phyloP scores from a whole-genome alignment of 805 yeast genomes.

The Maudiozyma serrabonitensis region DNA sequence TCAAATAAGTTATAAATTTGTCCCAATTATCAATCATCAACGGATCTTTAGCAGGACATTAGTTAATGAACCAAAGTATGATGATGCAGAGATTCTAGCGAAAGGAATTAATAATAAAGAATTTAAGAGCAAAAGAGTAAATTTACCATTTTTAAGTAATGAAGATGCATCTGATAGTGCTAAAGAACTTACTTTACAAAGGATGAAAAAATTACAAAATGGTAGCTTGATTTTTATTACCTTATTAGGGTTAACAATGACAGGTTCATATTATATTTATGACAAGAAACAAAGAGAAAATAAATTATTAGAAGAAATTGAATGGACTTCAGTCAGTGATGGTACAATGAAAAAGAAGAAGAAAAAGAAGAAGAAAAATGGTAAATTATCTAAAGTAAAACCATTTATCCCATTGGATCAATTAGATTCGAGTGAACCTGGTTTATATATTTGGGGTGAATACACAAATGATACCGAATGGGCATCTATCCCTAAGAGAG shows the following conservation, averaged over 20 bases:
- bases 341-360: neutral
- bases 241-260: neutral
- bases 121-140: conserved; percentile 22
- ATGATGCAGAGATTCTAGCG: conserved; percentile 29
- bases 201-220: neutral
- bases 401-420: conserved; percentile 17
- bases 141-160: too few species aligned
- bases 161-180: conserved; percentile 5
- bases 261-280: neutral
- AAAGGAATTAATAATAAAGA: conserved; percentile 17
- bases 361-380: conserved; percentile 30
- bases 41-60: neutral
- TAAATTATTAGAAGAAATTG: neutral
- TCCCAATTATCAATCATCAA: neutral
- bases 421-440: conserved; percentile 34
- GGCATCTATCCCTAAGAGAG: conserved; percentile 44
- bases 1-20: neutral
- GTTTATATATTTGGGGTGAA: conserved; percentile 57
- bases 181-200: conserved; percentile 1
- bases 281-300: neutral
- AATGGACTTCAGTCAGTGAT: neutral
- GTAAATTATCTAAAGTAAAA: conserved; percentile 23
- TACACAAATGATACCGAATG: conserved; percentile 22
- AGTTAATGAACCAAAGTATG: conserved; percentile 23
- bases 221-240: neutral